Evolutionary conservation across 1,139 yeast genomes (phyloP).

Genomic region (Ogataea hybrid): DNA sequence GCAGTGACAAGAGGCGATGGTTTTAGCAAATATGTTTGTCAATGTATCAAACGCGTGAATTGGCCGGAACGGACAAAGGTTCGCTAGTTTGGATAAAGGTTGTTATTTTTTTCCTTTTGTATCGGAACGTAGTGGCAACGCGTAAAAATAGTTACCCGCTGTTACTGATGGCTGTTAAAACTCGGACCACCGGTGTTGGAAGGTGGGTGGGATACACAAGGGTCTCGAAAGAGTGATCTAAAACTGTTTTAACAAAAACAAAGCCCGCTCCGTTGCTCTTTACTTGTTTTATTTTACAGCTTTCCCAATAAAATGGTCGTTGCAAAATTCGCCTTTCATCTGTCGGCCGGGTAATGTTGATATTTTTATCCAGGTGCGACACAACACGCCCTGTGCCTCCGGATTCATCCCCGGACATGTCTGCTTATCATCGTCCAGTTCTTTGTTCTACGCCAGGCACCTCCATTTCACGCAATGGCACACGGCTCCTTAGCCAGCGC

Average conservation of each 20-base stretch:
- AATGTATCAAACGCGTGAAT: conserved; percentile 2
- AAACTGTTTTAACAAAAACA: conserved; percentile 10
- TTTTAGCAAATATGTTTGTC: conserved; percentile 3
- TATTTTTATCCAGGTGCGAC: background rate
- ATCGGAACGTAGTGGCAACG: conserved; percentile 8
- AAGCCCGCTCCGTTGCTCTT: conserved; percentile 14
- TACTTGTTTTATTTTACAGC: conserved; percentile 17
- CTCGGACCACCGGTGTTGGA: conserved; percentile 4
- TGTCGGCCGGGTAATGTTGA: conserved; percentile 12
- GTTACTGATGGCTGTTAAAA: conserved; percentile 8
- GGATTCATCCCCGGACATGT: background rate
- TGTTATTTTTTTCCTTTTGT: conserved; percentile 5
- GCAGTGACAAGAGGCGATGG: conserved; percentile 9
- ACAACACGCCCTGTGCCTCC: background rate
- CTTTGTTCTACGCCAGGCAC: too few species aligned
- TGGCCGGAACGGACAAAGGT: background rate
- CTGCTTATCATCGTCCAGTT: too few species aligned
- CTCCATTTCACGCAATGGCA: too few species aligned
- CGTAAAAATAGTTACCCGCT: conserved; percentile 12
- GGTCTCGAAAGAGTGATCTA: conserved; percentile 7
- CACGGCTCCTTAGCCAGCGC: background rate
- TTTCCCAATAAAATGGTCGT: conserved; percentile 13
- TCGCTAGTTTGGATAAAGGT: background rate
- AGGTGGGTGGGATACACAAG: conserved; percentile 1
- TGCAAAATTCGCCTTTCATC: conserved; percentile 14